phyloP scores from a whole-genome alignment of 257 asterid species.

The Coffea eugenioides region DNA sequence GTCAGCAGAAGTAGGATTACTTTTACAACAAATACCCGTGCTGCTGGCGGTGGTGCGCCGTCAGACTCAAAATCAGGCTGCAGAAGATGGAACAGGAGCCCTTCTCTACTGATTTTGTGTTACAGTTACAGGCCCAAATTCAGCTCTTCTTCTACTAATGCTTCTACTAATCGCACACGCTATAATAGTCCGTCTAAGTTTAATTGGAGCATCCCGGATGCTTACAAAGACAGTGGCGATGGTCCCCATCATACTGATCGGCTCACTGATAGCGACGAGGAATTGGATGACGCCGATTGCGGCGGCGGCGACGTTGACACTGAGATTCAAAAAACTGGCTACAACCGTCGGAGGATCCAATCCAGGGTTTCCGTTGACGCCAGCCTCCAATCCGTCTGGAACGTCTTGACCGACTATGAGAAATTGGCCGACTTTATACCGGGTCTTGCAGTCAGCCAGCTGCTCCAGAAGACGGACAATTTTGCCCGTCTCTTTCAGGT shows the following conservation, averaged over 20 bases:
- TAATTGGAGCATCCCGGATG: background rate
- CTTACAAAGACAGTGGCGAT: background rate
- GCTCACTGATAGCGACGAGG: background rate
- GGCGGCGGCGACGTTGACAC: slow-evolving; percentile 41
- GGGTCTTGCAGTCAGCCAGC: slow-evolving; percentile 72
- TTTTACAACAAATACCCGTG: background rate
- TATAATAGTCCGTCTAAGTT: background rate
- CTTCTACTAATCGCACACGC: no score
- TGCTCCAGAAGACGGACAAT: slow-evolving; percentile 65
- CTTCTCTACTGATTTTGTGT: background rate
- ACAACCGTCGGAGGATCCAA: slow-evolving; percentile 54
- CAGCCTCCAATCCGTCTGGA: slow-evolving; percentile 61
- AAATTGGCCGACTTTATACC: slow-evolving; percentile 81
- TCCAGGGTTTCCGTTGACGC: slow-evolving; percentile 63
- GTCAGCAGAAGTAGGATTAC: background rate
- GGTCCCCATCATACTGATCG: background rate
- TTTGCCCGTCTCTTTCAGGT: slow-evolving; percentile 84
- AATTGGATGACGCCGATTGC: background rate
- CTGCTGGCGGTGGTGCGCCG: background rate
- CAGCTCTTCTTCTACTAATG: background rate
- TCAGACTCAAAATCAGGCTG: background rate
- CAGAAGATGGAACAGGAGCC: background rate
- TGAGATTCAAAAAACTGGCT: slow-evolving; percentile 56
- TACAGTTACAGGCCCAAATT: background rate
- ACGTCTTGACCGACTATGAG: slow-evolving; percentile 75